Evolutionary conservation across 2,329 filamentous ascomycete genomes (phyloP).

Genomic region (Colletotrichum gloeosporioides): DNA sequence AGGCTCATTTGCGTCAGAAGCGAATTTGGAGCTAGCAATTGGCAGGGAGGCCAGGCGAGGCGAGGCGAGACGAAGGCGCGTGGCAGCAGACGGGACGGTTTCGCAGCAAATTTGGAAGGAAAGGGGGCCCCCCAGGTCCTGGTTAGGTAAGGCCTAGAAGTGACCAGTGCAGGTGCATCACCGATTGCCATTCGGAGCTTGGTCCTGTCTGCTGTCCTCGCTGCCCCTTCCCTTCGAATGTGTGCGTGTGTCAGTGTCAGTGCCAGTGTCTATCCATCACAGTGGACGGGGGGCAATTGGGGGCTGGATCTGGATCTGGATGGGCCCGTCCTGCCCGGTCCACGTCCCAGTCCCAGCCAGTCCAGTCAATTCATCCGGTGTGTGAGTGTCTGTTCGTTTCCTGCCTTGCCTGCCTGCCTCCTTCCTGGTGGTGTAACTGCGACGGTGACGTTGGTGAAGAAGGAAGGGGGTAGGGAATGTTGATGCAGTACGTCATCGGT

Average conservation of each 20-base stretch:
- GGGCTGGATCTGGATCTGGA: not conserved
- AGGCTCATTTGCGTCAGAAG: conserved; percentile 10
- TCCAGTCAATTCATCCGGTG: not conserved
- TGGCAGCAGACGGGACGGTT: not conserved
- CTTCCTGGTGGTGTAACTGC: not conserved
- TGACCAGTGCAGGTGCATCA: not conserved
- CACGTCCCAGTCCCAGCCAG: not conserved
- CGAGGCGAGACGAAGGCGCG: not conserved
- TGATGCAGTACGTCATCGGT: conserved; percentile 16
- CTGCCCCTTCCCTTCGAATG: not conserved
- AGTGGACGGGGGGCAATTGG: not conserved
- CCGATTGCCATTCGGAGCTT: not conserved
- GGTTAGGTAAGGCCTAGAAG: not conserved
- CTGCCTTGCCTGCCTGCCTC: not conserved
- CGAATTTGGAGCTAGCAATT: not conserved
- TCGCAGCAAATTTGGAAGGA: not conserved
- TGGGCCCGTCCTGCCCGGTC: not conserved
- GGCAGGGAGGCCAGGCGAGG: conserved; percentile 4
- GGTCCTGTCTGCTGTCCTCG: not conserved
- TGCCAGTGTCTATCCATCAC: not conserved
- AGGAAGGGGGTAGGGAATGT: conserved; percentile 11
- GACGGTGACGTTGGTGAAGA: conserved; percentile 16
- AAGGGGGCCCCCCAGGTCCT: not conserved
- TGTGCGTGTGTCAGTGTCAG: not conserved
- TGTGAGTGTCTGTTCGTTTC: not conserved